Percentiles rank a stretch among this genome's conserved stretches.
phyloP scores from a whole-genome alignment of 306 rosid species.

The Fragaria ananassa region DNA sequence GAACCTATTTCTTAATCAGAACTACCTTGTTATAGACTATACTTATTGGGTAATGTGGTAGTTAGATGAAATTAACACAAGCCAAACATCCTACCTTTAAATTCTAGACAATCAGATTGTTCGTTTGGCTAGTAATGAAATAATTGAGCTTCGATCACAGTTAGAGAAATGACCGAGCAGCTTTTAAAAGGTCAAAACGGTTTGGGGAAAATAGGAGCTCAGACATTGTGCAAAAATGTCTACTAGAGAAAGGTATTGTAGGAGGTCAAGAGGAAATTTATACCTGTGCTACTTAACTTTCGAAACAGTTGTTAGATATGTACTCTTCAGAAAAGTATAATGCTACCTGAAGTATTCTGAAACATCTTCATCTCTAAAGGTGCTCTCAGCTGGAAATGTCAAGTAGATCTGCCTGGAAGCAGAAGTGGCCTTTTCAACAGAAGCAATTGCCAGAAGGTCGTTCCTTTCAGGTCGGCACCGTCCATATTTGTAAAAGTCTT shows the following conservation, averaged over 20 bases:
- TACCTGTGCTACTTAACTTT: not conserved
- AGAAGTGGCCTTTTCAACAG: conserved; percentile 64
- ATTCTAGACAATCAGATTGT: not conserved
- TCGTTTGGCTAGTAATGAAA: not conserved
- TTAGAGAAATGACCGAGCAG: not conserved
- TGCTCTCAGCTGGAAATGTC: conserved; percentile 97
- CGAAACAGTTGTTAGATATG: not conserved
- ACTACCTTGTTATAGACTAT: not conserved
- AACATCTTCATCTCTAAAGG: conserved; percentile 94
- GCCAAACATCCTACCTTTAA: not conserved
- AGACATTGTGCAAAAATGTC: not conserved
- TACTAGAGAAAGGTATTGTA: not conserved
- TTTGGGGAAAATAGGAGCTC: not conserved
- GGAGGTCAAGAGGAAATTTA: not conserved
- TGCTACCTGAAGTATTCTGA: conserved; percentile 88
- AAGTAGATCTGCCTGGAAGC: conserved; percentile 93
- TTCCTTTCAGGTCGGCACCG: conserved; percentile 67
- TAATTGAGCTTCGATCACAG: not conserved
- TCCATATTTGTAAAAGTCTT: conserved; percentile 61
- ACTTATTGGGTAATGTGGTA: not conserved
- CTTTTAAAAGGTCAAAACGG: not conserved
- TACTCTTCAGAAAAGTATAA: not conserved
- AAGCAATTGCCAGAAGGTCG: conserved; percentile 61
- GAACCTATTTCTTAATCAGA: not conserved
- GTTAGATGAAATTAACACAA: not conserved